Evolutionary conservation across 106 monocot species (phyloP).

Genomic region (Dendrobium chrysotoxum): DNA sequence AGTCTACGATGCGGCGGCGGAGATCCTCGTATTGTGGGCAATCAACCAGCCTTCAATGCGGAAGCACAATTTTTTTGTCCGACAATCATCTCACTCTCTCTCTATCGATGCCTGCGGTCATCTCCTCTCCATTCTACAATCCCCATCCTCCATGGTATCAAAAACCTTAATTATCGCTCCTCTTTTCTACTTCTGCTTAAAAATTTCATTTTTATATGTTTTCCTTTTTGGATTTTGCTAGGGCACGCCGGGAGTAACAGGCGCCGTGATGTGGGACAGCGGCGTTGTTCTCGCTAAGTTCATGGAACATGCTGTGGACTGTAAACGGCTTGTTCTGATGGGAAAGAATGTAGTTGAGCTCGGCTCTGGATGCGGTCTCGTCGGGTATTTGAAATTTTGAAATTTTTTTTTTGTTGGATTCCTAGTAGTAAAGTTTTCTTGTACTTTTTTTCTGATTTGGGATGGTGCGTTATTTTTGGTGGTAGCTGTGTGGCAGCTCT

Average conservation of each 20-base stretch:
- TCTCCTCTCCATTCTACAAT: slow-evolving; percentile 66
- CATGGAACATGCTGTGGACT: slow-evolving; percentile 83
- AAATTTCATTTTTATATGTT: not conserved
- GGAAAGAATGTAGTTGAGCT: slow-evolving; percentile 72
- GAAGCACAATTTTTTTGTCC: slow-evolving; percentile 73
- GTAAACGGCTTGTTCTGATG: slow-evolving; percentile 30
- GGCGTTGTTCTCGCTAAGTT: slow-evolving; percentile 90
- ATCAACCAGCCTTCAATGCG: slow-evolving; percentile 53
- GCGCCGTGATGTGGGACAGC: slow-evolving; percentile 98
- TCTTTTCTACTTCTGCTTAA: not conserved
- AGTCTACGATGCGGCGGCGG: slow-evolving; percentile 52
- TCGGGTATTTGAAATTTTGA: slow-evolving; percentile 36
- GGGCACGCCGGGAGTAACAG: slow-evolving; percentile 81
- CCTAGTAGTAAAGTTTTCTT: not conserved
- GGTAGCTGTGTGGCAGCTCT: slow-evolving; percentile 62
- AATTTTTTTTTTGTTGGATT: not conserved
- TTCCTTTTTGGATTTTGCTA: slow-evolving; percentile 4
- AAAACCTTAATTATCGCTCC: not conserved
- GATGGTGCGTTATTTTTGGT: not conserved
- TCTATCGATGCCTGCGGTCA: slow-evolving; percentile 72
- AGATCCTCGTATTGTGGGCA: slow-evolving; percentile 75
- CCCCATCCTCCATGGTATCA: slow-evolving; percentile 75
- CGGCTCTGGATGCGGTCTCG: slow-evolving; percentile 84
- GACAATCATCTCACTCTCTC: slow-evolving; percentile 50
- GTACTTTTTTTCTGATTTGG: not conserved